Base-by-base conservation (phyloP, 768 basidiomycete species). In the Xerocomellus dryophilus region DNA sequence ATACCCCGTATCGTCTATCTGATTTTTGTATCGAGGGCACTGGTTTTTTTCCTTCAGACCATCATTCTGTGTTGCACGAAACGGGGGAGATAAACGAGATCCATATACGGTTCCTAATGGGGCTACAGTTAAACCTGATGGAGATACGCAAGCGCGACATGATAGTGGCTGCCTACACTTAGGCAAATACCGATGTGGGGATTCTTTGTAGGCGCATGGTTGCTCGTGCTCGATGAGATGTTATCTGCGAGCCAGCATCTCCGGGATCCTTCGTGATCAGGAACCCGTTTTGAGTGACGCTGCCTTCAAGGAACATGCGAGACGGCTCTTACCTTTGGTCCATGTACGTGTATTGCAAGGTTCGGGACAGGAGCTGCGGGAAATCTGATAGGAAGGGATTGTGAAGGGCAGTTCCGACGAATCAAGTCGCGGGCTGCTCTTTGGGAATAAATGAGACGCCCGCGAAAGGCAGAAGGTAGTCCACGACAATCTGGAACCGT, bases 381-480 rank as follows among this genome's bases (percentile, higher is more conserved):
- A 47, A 65, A 64, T 40, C 11, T 43, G 14, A 55, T 20, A 2
- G 25, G 50, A n/a, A 44, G 49, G 20, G 18, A 20, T 39, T 31
- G 48, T 14, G 35, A 38, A 36, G 50, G 43, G 18, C 49, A 51
- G 43, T 50, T 61, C 17, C 47, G 59, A 43, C 38, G 29, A 52
- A 65, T 55, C 41, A 65, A 21, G 44, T 51, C 47, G 27, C 50
- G 54, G 38, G 57, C 47, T 35, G 34, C 43, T 20, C 36, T 48
- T 40, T 44, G 54, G 15, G 63, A 65, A 32, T 54, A 23, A 10
- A 54, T 14, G 41, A 54, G 27, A 31, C 63, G 61, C 14, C 62
- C 51, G 41, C 40, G 55, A 40, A 57, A 50, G 7, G 42, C 42
- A 39, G 36, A 23, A 12, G 51, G 21, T 32, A 59, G 48, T 4